These are phyloP conservation scores for Claviceps sorghi DNA, from an alignment of 2,329 filamentous ascomycete species.

Conservation along the genomic window DNA sequence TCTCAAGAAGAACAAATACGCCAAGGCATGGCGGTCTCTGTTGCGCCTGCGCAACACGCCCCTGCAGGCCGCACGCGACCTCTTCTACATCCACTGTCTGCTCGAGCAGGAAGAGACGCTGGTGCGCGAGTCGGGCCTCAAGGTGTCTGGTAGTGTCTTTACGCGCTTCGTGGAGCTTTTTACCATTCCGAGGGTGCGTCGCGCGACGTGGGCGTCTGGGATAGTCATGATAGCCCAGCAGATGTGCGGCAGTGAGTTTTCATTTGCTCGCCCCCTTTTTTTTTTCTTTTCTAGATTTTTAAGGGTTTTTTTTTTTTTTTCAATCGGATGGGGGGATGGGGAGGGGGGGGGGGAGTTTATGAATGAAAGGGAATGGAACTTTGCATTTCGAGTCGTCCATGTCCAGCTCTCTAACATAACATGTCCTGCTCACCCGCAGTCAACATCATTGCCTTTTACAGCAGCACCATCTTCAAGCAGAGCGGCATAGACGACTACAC, in stretches of 20 bases:
- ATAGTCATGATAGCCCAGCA: conserved; percentile 55
- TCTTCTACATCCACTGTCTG: conserved; percentile 43
- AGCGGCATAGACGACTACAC: conserved; percentile 20
- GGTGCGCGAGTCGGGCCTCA: conserved; percentile 15
- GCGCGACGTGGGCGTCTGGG: conserved; percentile 51
- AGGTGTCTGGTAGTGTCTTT: conserved; percentile 28
- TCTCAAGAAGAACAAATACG: conserved; percentile 44
- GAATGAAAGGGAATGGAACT: neutral
- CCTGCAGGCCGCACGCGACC: conserved; percentile 46
- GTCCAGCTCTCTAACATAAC: neutral
- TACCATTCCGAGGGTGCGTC: conserved; percentile 40
- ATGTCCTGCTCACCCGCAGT: too few relatives aligned
- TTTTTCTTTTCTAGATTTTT: neutral
- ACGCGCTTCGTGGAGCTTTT: conserved; percentile 42
- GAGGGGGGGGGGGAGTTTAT: too few relatives aligned
- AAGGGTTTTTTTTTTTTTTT: too few relatives aligned
- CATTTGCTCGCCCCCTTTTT: neutral
- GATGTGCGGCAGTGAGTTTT: conserved; percentile 34
- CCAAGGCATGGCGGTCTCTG: conserved; percentile 41
- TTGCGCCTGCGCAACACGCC: conserved; percentile 40
- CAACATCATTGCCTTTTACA: conserved; percentile 27
- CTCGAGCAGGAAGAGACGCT: conserved; percentile 18
- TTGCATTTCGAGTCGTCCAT: neutral
- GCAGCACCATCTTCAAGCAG: conserved; percentile 16
- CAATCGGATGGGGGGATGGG: too few relatives aligned